A percentile compares a stretch with the other conserved stretches of the same genome.
Conservation (phyloP, 2,329 filamentous ascomycete species). For the Scopulariopsis brevicaulis region DNA sequence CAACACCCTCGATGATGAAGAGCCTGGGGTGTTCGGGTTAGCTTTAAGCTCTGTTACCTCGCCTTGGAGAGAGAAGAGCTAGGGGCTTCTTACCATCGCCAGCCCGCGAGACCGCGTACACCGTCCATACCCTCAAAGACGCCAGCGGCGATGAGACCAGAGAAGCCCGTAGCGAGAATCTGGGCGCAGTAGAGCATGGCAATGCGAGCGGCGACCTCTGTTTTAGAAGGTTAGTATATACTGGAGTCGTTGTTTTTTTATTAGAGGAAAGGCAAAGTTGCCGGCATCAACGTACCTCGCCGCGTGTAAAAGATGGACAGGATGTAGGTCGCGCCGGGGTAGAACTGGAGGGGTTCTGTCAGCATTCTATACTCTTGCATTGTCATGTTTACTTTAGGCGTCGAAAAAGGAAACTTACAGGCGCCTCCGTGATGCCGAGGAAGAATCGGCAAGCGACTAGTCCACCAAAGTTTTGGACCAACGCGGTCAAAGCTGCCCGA, state of each 20-base stretch:
- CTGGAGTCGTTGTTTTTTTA: too few relatives aligned
- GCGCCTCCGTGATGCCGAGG: slow-evolving; percentile 23
- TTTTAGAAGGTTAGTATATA: slow-evolving; percentile 10
- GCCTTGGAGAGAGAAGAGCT: neutral
- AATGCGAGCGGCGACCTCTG: slow-evolving; percentile 49
- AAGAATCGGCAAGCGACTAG: slow-evolving; percentile 24
- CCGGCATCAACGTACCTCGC: slow-evolving; percentile 11
- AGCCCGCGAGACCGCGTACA: slow-evolving; percentile 41
- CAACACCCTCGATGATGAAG: slow-evolving; percentile 55
- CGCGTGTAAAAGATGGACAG: slow-evolving; percentile 46
- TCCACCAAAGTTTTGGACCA: slow-evolving; percentile 20
- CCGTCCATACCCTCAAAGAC: slow-evolving; percentile 50
- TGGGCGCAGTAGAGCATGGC: slow-evolving; percentile 49
- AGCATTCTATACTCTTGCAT: neutral
- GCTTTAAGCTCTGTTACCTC: neutral
- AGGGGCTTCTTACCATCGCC: slow-evolving; percentile 35
- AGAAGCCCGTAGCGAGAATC: slow-evolving; percentile 56
- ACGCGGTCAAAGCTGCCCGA: slow-evolving; percentile 17
- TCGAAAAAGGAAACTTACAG: slow-evolving; percentile 4
- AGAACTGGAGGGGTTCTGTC: slow-evolving; percentile 14
- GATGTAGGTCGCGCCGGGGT: slow-evolving; percentile 24
- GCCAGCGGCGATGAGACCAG: slow-evolving; percentile 50
- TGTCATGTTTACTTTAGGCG: neutral
- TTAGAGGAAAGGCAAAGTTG: too few relatives aligned
- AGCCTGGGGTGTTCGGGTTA: slow-evolving; percentile 22